A percentile compares a stretch with the other conserved stretches of the same genome.
phyloP scores from a whole-genome alignment of 2,329 filamentous ascomycete species.

The Tolypocladium amazonense region DNA sequence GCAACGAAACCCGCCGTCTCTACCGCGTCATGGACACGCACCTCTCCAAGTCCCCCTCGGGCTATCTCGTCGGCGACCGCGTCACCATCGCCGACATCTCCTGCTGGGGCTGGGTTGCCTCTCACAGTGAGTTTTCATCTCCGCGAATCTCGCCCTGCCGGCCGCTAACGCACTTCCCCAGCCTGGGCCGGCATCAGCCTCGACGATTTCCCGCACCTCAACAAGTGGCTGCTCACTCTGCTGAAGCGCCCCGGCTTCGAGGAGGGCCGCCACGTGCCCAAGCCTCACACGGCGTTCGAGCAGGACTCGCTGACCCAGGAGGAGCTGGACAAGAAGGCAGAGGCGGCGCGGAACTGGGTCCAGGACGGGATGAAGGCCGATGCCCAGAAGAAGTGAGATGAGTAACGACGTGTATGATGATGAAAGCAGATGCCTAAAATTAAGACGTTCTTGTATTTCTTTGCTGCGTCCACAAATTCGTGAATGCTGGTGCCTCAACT shows the following conservation, averaged over 20 bases:
- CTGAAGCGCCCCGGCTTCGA: conserved; percentile 59
- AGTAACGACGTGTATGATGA: background rate
- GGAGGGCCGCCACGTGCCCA: conserved; percentile 65
- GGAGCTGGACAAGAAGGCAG: conserved; percentile 46
- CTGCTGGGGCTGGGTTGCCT: conserved; percentile 67
- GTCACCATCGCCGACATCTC: conserved; percentile 71
- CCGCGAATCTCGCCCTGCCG: background rate
- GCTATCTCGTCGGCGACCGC: conserved; percentile 56
- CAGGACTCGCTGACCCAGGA: conserved; percentile 32
- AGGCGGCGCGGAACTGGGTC: conserved; percentile 49
- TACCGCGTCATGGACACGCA: conserved; percentile 70
- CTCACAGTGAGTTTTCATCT: conserved; percentile 25
- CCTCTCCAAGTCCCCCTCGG: conserved; percentile 44
- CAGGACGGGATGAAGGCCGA: conserved; percentile 60
- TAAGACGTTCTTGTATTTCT: background rate
- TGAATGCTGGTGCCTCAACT: too few relatives aligned
- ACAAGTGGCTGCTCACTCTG: conserved; percentile 68
- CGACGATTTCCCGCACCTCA: conserved; percentile 62
- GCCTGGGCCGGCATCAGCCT: conserved; percentile 42
- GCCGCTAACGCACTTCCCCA: conserved; percentile 1
- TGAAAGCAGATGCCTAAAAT: background rate
- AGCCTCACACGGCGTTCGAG: conserved; percentile 49
- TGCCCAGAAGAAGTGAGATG: conserved; percentile 36
- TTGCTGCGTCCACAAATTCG: too few relatives aligned
- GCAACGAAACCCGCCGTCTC: conserved; percentile 72